Base-by-base conservation (phyloP, 108 stramenopile species). In the Nitzschia inconspicua region DNA sequence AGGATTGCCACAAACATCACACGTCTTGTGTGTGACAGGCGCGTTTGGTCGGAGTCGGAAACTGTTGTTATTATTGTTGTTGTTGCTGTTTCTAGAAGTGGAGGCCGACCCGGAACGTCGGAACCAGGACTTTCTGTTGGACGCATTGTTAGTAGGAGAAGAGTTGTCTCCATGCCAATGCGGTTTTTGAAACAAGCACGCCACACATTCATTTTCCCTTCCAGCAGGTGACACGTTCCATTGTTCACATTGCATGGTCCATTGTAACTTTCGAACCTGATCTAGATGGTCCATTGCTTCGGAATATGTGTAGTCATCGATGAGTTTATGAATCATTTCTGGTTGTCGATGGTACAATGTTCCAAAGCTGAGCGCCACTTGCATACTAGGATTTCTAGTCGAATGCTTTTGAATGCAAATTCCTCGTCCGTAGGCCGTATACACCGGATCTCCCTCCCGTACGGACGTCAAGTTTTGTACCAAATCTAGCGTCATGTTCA, bases 1-100 rank as follows among this genome's bases (percentile, higher is more conserved):
- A 3, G 60, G 60, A 36, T 70, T 70, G 3, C 68, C 68, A 60
- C 68, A 70, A 2, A 70, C 68, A 48, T 70, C 68, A 35, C 68
- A 70, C 3, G 27, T 32, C 47, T 47, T n/a, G n/a, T n/a, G n/a
- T n/a, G n/a, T n/a, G n/a, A n/a, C n/a, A n/a, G n/a, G n/a, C n/a
- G n/a, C n/a, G n/a, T n/a, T n/a, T n/a, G n/a, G n/a, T n/a, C n/a
- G n/a, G n/a, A n/a, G n/a, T n/a, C n/a, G n/a, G n/a, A n/a, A 19
- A 54, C 34, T 20, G 20, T 54, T 10, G 53, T 54, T 1, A 13
- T 31, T 0, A 35, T 54, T 0, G 44, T 39, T 59, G 47, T 62
- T 46, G 16, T 26, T 44, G 22, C 30, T 49, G 22, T 39, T 10
- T 49, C 53, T 28, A 31, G 56, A 47, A 19, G 55, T 39, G 2